Conservation (phyloP, 805 yeast species). For the Lachancea quebecensis region DNA sequence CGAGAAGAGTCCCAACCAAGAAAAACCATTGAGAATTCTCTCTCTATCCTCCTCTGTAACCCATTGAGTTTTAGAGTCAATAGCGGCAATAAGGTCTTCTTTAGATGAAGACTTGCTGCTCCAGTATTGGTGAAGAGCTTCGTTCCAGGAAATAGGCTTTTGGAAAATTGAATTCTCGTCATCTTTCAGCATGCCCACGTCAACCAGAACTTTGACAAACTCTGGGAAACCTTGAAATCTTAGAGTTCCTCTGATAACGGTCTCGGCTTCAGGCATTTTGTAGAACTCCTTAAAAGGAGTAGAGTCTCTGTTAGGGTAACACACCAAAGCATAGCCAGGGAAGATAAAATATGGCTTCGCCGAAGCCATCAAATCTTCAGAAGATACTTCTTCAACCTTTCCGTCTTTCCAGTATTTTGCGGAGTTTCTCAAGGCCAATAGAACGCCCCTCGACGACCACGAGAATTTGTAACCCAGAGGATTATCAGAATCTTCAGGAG, state of each 20-base stretch:
- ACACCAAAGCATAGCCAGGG: conserved; percentile 92
- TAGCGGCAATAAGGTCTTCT: conserved; percentile 67
- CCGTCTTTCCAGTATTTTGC: conserved; percentile 90
- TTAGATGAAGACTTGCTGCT: conserved; percentile 67
- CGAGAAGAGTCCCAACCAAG: conserved; percentile 91
- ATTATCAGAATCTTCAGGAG: conserved; percentile 96
- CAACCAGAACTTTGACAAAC: conserved; percentile 91
- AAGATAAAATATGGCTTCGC: conserved; percentile 93
- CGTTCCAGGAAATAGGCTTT: conserved; percentile 71
- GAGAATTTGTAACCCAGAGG: conserved; percentile 98
- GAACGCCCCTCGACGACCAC: conserved; percentile 98
- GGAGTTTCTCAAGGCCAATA: conserved; percentile 88
- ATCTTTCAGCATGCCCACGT: conserved; percentile 86
- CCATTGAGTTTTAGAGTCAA: conserved; percentile 72
- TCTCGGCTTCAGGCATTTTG: conserved; percentile 93
- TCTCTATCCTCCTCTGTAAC: conserved; percentile 74
- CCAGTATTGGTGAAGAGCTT: conserved; percentile 69
- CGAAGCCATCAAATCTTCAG: conserved; percentile 89
- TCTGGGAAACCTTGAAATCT: conserved; percentile 99
- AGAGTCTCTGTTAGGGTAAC: conserved; percentile 98
- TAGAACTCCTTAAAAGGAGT: conserved; percentile 88
- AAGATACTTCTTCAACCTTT: conserved; percentile 65
- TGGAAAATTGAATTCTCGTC: conserved; percentile 55
- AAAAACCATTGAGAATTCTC: conserved; percentile 80
- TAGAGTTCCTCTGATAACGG: conserved; percentile 93